These are phyloP conservation scores for Beauveria bassiana DNA, from an alignment of 2,329 filamentous ascomycete genomes.

Conservation along the genomic window DNA sequence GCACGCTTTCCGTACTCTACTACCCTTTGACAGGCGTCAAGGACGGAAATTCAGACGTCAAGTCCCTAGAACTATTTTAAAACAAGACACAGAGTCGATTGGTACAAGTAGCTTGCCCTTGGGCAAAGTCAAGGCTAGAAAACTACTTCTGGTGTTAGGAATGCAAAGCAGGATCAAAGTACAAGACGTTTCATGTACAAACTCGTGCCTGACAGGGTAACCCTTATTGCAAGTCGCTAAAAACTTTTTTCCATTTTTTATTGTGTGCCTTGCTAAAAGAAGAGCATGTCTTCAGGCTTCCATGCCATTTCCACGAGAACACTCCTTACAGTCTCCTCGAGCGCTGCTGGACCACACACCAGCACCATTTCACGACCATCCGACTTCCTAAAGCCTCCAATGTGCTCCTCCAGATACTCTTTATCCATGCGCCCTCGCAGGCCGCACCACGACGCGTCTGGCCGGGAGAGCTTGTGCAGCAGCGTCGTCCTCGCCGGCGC, in stretches of 20 bases:
- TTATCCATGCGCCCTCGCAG: conserved; percentile 58
- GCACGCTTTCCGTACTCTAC: conserved; percentile 39
- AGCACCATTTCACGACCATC: conserved; percentile 55
- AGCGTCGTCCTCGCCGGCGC: conserved; percentile 54
- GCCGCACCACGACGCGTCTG: conserved; percentile 58
- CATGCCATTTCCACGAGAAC: conserved; percentile 55
- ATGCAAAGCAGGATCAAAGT: not conserved
- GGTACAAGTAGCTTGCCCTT: no score
- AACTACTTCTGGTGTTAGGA: not conserved
- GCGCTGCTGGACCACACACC: conserved; percentile 67
- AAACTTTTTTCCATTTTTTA: not conserved
- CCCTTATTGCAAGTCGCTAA: not conserved
- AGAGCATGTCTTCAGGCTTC: conserved; percentile 63
- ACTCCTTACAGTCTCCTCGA: conserved; percentile 60
- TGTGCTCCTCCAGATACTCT: conserved; percentile 53
- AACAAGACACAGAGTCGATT: not conserved
- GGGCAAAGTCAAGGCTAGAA: not conserved
- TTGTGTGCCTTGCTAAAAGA: conserved; percentile 48
- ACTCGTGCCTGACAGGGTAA: not conserved
- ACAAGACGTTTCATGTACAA: not conserved
- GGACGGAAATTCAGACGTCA: not conserved
- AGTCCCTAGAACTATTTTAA: not conserved
- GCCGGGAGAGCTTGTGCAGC: conserved; percentile 61
- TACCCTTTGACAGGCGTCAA: conserved; percentile 34
- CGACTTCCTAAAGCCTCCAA: conserved; percentile 30